Conservation (phyloP, 1,284 basidiomycete species). For the Fomitopsis betulina region DNA sequence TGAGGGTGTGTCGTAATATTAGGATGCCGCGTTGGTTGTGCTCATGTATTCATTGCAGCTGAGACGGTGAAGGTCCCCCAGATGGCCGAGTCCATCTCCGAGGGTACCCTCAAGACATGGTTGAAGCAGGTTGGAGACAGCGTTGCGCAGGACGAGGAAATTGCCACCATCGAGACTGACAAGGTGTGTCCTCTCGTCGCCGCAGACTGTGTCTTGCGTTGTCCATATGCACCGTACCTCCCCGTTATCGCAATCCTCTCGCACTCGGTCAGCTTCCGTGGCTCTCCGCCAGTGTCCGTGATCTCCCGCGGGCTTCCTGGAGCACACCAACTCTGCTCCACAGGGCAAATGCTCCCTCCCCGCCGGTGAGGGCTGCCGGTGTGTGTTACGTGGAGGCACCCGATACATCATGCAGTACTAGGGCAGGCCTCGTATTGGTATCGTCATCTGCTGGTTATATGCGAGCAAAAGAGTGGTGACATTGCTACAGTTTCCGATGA, state of each 20-base stretch:
- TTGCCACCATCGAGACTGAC: conserved; percentile 98
- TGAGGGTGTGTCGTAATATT: conserved; percentile 46
- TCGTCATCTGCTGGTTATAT: not conserved
- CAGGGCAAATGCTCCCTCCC: not conserved
- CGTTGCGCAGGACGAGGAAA: conserved; percentile 91
- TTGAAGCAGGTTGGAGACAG: conserved; percentile 90
- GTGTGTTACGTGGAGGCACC: not conserved
- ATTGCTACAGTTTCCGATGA: no score
- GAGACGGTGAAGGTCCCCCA: conserved; percentile 96
- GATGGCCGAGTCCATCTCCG: conserved; percentile 99
- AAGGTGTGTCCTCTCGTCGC: conserved; percentile 55
- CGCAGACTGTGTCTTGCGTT: not conserved
- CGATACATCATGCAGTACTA: not conserved
- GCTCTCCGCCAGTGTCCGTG: not conserved
- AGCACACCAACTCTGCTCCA: not conserved
- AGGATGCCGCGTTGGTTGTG: conserved; percentile 11
- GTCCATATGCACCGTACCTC: no score
- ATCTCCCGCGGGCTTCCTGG: not conserved
- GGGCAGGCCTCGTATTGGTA: not conserved
- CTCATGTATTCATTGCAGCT: conserved; percentile 34
- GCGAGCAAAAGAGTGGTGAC: no score
- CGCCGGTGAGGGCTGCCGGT: not conserved
- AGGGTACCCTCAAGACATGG: conserved; percentile 97
- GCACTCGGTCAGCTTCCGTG: not conserved
- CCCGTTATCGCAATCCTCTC: not conserved